These are phyloP conservation scores for Podospora comata DNA, from an alignment of 495 filamentous ascomycete species.

Conservation along the genomic window DNA sequence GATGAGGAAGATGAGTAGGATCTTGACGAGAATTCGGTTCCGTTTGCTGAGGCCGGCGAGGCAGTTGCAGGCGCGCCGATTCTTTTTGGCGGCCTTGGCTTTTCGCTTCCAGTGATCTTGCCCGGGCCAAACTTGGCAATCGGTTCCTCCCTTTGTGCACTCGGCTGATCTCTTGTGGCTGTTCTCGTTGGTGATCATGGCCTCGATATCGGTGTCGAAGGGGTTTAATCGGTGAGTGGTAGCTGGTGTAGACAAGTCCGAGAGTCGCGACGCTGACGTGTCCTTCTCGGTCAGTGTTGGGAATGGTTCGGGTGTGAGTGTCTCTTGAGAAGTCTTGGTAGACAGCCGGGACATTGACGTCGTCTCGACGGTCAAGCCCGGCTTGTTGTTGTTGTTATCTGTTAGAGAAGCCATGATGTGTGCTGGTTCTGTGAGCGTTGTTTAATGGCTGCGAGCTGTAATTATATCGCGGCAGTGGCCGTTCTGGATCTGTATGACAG, in stretches of 20 bases:
- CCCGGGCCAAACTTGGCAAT: constrained; percentile 51
- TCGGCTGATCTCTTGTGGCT: constrained; percentile 34
- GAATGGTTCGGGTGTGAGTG: constrained; percentile 27
- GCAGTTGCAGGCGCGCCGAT: constrained; percentile 42
- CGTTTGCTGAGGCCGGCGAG: constrained; percentile 46
- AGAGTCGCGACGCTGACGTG: constrained; percentile 28
- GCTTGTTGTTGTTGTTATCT: constrained; percentile 22
- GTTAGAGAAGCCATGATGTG: constrained; percentile 30
- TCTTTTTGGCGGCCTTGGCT: constrained; percentile 47
- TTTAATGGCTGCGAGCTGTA: constrained; percentile 22
- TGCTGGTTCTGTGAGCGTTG: not conserved
- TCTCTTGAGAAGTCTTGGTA: constrained; percentile 30
- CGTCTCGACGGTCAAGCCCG: constrained; percentile 35
- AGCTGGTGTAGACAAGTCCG: constrained; percentile 38
- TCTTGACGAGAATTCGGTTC: constrained; percentile 44
- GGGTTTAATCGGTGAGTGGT: constrained; percentile 37
- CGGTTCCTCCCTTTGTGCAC: constrained; percentile 32
- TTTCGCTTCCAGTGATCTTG: constrained; percentile 50
- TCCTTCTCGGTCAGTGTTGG: constrained; percentile 31
- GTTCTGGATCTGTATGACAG: constrained; percentile 2
- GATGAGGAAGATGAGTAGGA: constrained; percentile 42
- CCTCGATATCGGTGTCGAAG: constrained; percentile 50
- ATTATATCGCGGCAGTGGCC: constrained; percentile 23
- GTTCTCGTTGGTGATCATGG: constrained; percentile 38
- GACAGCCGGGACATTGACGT: constrained; percentile 17